phyloP scores from a whole-genome alignment of 2,329 filamentous ascomycete species.

The Alternaria novae-zelandiae region DNA sequence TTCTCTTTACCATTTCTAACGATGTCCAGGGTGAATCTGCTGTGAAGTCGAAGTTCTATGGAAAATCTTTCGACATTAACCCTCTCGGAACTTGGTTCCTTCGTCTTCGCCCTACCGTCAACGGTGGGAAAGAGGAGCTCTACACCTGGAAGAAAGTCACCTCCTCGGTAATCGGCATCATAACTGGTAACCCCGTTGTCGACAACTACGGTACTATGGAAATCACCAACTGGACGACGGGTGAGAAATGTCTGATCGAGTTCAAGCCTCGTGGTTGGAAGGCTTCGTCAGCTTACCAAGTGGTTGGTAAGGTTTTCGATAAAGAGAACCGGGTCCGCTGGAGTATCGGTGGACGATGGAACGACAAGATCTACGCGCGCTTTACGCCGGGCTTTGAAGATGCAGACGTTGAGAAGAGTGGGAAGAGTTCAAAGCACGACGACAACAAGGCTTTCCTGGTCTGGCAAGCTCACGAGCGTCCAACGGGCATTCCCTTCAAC shows the following conservation, averaged over 20 bases:
- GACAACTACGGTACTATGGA: slow-evolving; percentile 98
- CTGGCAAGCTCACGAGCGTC: slow-evolving; percentile 86
- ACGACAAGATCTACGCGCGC: slow-evolving; percentile 94
- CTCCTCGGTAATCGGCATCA: slow-evolving; percentile 96
- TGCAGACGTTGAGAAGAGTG: slow-evolving; percentile 60
- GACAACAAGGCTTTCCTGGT: slow-evolving; percentile 83
- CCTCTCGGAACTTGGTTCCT: slow-evolving; percentile 97
- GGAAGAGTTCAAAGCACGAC: slow-evolving; percentile 57
- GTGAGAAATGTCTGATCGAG: slow-evolving; percentile 85
- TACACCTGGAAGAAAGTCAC: slow-evolving; percentile 99
- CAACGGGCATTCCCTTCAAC: slow-evolving; percentile 91
- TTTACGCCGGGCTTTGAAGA: slow-evolving; percentile 90
- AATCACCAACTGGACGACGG: slow-evolving; percentile 95
- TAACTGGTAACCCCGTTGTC: slow-evolving; percentile 94
- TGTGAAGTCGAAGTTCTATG: slow-evolving; percentile 96
- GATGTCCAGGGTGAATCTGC: slow-evolving; percentile 79
- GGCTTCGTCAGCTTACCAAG: slow-evolving; percentile 86
- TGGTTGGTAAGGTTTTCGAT: slow-evolving; percentile 85
- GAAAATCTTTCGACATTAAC: slow-evolving; percentile 96
- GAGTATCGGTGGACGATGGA: slow-evolving; percentile 94
- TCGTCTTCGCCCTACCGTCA: slow-evolving; percentile 75
- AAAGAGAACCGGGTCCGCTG: slow-evolving; percentile 79
- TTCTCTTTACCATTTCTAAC: slow-evolving; percentile 16
- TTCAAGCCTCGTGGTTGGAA: slow-evolving; percentile 98
- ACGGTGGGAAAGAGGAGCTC: slow-evolving; percentile 73